Percentiles rank a stretch among this genome's conserved stretches.
phyloP scores from a whole-genome alignment of 2,329 filamentous ascomycete genomes.

The Cercospora beticola region DNA sequence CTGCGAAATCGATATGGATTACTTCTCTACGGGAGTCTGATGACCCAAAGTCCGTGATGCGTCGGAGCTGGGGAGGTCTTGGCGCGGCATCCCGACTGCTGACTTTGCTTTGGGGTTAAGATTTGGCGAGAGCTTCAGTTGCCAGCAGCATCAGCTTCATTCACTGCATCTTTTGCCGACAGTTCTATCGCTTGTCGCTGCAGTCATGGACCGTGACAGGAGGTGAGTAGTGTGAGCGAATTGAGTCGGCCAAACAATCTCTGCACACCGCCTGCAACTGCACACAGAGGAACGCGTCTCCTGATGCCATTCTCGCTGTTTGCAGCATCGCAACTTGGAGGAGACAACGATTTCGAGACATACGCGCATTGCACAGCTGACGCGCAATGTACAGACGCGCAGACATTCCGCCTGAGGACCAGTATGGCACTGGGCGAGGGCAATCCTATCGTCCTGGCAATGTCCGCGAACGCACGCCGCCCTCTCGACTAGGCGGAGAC shows the following conservation, averaged over 20 bases:
- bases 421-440: slow-evolving; percentile 37
- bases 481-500: slow-evolving; percentile 30
- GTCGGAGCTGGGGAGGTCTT: slow-evolving; percentile 1
- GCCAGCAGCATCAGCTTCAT: background rate
- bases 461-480: slow-evolving; percentile 35
- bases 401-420: slow-evolving; percentile 37
- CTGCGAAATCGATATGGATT: background rate
- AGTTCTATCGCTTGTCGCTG: background rate
- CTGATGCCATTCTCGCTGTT: background rate
- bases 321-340: background rate
- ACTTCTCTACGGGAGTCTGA: background rate
- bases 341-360: background rate
- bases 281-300: background rate
- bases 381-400: slow-evolving; percentile 19
- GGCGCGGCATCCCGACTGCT: background rate
- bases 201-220: slow-evolving; percentile 42
- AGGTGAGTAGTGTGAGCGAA: slow-evolving; percentile 40
- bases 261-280: background rate
- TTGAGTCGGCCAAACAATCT: background rate
- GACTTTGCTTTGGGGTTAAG: slow-evolving; percentile 1
- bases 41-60: background rate
- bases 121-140: slow-evolving; percentile 2
- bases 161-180: background rate
- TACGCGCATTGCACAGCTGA: slow-evolving; percentile 11
- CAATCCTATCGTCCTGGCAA: slow-evolving; percentile 42